Conservation (phyloP, 176 grass and related monocot genomes). For the Triticum urartu region DNA sequence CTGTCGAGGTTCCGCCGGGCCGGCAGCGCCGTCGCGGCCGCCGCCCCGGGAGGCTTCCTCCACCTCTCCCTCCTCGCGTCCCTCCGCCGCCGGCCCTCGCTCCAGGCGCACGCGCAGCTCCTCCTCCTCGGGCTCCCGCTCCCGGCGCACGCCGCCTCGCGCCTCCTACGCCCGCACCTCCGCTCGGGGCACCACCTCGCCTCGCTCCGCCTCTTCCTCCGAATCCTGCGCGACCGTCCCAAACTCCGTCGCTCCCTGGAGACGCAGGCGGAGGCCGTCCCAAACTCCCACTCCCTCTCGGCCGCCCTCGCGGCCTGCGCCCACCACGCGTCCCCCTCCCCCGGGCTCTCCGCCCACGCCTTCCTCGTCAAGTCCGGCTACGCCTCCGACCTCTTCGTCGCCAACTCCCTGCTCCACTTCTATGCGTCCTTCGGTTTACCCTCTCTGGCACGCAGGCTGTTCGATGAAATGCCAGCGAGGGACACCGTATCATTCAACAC, state of each 20-base stretch:
- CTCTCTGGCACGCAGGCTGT: background rate
- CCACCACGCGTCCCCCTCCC: slow-evolving; percentile 17
- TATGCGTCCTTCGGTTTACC: slow-evolving; percentile 36
- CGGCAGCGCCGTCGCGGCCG: slow-evolving; percentile 1
- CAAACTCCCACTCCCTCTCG: slow-evolving; percentile 34
- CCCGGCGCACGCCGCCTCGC: slow-evolving; percentile 31
- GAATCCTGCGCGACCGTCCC: slow-evolving; percentile 17
- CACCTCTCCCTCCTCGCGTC: slow-evolving; percentile 43
- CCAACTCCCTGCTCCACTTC: slow-evolving; percentile 50
- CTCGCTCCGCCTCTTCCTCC: slow-evolving; percentile 39
- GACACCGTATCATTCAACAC: slow-evolving; percentile 43
- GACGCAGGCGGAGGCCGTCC: background rate
- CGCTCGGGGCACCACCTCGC: slow-evolving; percentile 35
- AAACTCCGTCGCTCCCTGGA: background rate
- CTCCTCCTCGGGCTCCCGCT: slow-evolving; percentile 51
- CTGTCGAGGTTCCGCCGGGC: slow-evolving; percentile 20
- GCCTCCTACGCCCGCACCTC: slow-evolving; percentile 54
- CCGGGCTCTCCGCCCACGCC: slow-evolving; percentile 46
- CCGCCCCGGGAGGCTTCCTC: slow-evolving; percentile 41
- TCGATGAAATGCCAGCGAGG: slow-evolving; percentile 35
- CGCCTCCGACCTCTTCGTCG: slow-evolving; percentile 34
- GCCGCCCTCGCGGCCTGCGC: slow-evolving; percentile 35
- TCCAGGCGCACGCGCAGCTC: slow-evolving; percentile 50
- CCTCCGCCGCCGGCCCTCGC: slow-evolving; percentile 34
- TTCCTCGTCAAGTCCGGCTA: slow-evolving; percentile 54